Percentiles rank a stretch among this genome's conserved stretches.
Evolutionary conservation across 768 basidiomycete species (phyloP).

Genomic region (Boletus pseudopeckii): DNA sequence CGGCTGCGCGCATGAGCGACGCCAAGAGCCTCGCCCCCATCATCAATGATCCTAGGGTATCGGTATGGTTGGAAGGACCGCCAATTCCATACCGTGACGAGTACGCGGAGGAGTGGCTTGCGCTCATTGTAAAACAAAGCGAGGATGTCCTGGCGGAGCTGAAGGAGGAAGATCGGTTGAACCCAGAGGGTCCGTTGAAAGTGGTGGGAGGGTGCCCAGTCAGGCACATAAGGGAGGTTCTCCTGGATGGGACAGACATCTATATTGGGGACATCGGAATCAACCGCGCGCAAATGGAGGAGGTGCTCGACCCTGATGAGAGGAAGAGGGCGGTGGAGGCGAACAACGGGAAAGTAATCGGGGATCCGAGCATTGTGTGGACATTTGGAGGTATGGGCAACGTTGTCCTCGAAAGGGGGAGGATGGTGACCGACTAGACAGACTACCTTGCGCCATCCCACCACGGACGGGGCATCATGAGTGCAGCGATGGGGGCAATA

Average conservation of each 20-base stretch:
- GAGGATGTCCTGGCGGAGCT: conserved; percentile 21
- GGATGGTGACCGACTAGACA: conserved; percentile 23
- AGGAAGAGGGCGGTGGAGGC: conserved; percentile 33
- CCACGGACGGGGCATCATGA: conserved; percentile 73
- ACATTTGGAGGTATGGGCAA: conserved; percentile 51
- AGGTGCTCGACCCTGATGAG: conserved; percentile 36
- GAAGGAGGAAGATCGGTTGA: conserved; percentile 12
- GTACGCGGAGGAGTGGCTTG: conserved; percentile 40
- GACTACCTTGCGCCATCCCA: conserved; percentile 60
- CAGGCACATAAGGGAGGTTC: conserved; percentile 48
- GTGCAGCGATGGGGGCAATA: conserved; percentile 53
- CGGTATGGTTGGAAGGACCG: conserved; percentile 42
- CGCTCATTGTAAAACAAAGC: conserved; percentile 16
- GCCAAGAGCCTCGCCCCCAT: conserved; percentile 33
- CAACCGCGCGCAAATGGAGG: conserved; percentile 24
- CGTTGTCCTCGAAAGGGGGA: background rate
- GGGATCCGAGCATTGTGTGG: conserved; percentile 59
- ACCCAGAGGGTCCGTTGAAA: conserved; percentile 24
- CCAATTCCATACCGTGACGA: conserved; percentile 52
- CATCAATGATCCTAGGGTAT: conserved; percentile 51
- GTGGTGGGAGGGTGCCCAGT: conserved; percentile 48
- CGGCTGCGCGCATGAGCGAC: conserved; percentile 51
- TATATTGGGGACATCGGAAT: conserved; percentile 44
- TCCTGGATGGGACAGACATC: conserved; percentile 50
- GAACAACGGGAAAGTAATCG: conserved; percentile 41